These are phyloP conservation scores for Linum usitatissimum DNA, from an alignment of 345 rosid species.

Conservation along the genomic window DNA sequence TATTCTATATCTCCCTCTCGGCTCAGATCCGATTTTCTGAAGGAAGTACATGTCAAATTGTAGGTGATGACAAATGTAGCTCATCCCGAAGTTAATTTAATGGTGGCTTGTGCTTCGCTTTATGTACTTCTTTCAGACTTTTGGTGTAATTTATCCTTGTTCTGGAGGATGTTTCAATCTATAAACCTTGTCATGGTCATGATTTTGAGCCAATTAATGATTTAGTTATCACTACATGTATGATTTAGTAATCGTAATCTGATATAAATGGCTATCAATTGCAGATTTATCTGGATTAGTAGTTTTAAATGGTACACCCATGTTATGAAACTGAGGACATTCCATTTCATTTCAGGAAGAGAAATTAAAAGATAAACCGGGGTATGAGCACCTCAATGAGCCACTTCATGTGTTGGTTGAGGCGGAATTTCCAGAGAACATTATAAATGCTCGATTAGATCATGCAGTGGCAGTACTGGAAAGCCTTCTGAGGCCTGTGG, in stretches of 20 bases:
- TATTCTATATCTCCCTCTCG: background rate
- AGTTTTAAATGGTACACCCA: no score
- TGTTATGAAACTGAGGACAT: background rate
- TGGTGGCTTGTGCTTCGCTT: conserved; percentile 12
- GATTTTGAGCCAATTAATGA: background rate
- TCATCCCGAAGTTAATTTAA: conserved; percentile 12
- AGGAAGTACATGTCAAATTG: conserved; percentile 16
- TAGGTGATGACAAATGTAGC: conserved; percentile 15
- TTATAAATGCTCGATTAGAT: conserved; percentile 56
- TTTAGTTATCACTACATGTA: background rate
- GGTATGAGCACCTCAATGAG: conserved; percentile 88
- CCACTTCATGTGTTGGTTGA: conserved; percentile 78
- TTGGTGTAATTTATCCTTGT: background rate
- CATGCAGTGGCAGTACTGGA: conserved; percentile 63
- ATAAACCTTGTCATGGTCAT: background rate
- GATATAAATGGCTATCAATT: no score
- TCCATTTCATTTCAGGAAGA: conserved; percentile 47
- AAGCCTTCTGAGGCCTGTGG: conserved; percentile 85
- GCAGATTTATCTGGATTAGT: background rate
- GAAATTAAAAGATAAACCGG: conserved; percentile 82
- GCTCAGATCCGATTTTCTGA: conserved; percentile 3
- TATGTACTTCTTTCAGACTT: background rate
- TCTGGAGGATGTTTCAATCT: conserved; percentile 9
- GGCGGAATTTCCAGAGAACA: conserved; percentile 85
- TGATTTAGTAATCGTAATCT: background rate